phyloP scores from a whole-genome alignment of 805 yeast species.

The Candida saitoana region DNA sequence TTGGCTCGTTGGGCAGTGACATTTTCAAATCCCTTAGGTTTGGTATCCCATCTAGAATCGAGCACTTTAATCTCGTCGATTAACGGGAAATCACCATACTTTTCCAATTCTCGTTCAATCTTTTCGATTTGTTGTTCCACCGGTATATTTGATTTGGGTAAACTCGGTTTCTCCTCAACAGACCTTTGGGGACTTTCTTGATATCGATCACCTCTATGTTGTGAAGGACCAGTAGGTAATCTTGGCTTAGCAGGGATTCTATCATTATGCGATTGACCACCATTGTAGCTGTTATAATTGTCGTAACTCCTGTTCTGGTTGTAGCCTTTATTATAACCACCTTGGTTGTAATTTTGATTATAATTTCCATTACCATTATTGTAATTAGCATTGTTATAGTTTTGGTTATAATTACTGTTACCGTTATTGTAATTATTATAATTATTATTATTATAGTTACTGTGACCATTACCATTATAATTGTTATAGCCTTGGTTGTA shows the following conservation, averaged over 20 bases:
- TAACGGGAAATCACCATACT: conserved; percentile 39
- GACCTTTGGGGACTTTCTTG: neutral
- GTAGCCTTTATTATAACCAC: neutral
- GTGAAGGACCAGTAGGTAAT: conserved; percentile 7
- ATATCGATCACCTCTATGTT: conserved; percentile 7
- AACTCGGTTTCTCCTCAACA: conserved; percentile 1
- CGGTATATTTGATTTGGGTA: neutral
- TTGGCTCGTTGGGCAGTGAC: conserved; percentile 76
- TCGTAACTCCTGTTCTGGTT: neutral
- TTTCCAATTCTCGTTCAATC: conserved; percentile 23
- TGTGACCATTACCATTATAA: conserved; percentile 6
- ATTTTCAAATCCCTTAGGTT: conserved; percentile 69
- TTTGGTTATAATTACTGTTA: neutral
- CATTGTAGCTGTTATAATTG: neutral
- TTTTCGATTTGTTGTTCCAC: conserved; percentile 18
- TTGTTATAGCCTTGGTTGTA: neutral
- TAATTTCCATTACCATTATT: conserved; percentile 1
- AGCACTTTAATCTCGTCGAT: conserved; percentile 49
- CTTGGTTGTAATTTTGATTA: conserved; percentile 5
- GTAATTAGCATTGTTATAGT: conserved; percentile 3
- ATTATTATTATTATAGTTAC: conserved; percentile 11
- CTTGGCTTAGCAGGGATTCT: conserved; percentile 7
- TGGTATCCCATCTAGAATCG: conserved; percentile 64
- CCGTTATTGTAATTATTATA: conserved; percentile 11
- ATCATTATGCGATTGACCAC: conserved; percentile 1